Evolutionary conservation across 1,284 basidiomycete species (phyloP).

Genomic region (Austroboletus rostrupii): DNA sequence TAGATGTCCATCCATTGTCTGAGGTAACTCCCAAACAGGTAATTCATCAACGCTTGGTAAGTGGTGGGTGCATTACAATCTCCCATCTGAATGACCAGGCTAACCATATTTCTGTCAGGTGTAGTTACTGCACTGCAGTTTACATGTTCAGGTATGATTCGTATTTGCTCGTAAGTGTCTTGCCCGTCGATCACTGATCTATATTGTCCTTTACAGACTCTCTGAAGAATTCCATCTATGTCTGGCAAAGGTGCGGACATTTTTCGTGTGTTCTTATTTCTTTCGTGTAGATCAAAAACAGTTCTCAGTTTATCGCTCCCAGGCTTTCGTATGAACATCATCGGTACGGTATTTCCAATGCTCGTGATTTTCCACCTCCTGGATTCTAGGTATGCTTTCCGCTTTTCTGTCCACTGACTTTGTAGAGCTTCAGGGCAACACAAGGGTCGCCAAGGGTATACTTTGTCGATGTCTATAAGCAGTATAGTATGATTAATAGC

Average conservation of each 20-base stretch:
- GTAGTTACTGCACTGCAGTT: conserved; percentile 18
- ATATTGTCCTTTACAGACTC: conserved; percentile 17
- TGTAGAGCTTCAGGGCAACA: conserved; percentile 29
- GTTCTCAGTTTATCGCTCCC: conserved; percentile 17
- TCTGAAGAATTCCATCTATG: conserved; percentile 26
- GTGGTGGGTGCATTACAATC: conserved; percentile 29
- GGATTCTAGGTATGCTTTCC: conserved; percentile 23
- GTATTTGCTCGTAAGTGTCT: conserved; percentile 37
- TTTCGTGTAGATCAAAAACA: conserved; percentile 18
- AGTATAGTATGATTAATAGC: too few species aligned
- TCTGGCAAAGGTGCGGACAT: conserved; percentile 32
- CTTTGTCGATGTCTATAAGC: conserved; percentile 27
- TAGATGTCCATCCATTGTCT: conserved; percentile 24
- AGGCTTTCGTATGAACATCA: conserved; percentile 33
- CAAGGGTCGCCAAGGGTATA: conserved; percentile 28
- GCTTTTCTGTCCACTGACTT: conserved; percentile 29
- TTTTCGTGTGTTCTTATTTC: conserved; percentile 35
- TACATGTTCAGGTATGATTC: conserved; percentile 32
- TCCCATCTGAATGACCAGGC: conserved; percentile 30
- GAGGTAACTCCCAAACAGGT: too few species aligned
- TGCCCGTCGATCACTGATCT: conserved; percentile 30
- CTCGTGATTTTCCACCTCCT: conserved; percentile 30
- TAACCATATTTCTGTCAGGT: conserved; percentile 35
- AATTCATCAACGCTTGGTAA: too few species aligned
- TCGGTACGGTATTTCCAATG: conserved; percentile 30